Evolutionary conservation across 768 basidiomycete genomes (phyloP).

Genomic region (Vishniacozyma victoriae): DNA sequence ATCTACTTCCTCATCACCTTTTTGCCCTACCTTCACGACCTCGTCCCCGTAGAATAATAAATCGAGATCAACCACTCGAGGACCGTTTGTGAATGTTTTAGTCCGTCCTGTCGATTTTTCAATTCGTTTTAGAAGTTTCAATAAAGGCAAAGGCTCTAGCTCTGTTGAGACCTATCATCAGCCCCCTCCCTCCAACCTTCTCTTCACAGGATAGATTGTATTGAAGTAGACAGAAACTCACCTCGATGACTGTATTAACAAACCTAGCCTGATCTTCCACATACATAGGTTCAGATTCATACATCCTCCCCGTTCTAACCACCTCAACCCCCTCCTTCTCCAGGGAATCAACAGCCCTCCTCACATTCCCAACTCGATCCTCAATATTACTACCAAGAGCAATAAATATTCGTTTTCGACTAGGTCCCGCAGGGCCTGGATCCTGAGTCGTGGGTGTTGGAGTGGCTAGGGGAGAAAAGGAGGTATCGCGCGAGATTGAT

Average conservation of each 20-base stretch:
- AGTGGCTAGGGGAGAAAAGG: background rate
- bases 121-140: slow-evolving; percentile 63
- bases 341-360: slow-evolving; percentile 65
- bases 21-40: slow-evolving; percentile 56
- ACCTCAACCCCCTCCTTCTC: slow-evolving; percentile 50
- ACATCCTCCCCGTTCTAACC: slow-evolving; percentile 66
- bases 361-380: slow-evolving; percentile 76
- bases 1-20: slow-evolving; percentile 48
- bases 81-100: slow-evolving; percentile 74
- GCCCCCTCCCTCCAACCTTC: background rate
- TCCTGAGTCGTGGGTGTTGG: background rate
- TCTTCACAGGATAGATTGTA: background rate
- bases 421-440: slow-evolving; percentile 28
- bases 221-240: slow-evolving; percentile 49
- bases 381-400: slow-evolving; percentile 88
- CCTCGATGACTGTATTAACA: slow-evolving; percentile 85
- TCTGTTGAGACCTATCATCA: slow-evolving; percentile 67
- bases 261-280: slow-evolving; percentile 82
- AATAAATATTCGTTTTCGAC: slow-evolving; percentile 53
- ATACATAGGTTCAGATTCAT: slow-evolving; percentile 94
- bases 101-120: slow-evolving; percentile 72
- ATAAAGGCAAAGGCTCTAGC: slow-evolving; percentile 56
- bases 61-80: slow-evolving; percentile 84
- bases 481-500: slow-evolving; percentile 47
- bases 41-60: slow-evolving; percentile 66